Conservation (phyloP, 805 yeast species). For the Sungouiella blattae region DNA sequence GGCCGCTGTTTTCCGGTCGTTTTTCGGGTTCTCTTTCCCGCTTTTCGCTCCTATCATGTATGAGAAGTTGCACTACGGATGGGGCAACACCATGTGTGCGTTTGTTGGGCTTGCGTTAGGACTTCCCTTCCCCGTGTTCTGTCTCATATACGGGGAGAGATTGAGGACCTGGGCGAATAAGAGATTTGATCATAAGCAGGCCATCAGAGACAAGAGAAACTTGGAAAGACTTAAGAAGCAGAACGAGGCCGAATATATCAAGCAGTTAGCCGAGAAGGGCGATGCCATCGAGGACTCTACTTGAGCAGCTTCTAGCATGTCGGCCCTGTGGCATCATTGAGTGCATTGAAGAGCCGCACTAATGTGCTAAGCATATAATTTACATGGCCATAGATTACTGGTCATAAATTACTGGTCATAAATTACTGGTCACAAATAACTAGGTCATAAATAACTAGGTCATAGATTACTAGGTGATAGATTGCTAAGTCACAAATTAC, state of each 20-base stretch:
- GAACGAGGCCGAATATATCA: slow-evolving; percentile 11
- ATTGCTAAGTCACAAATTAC: too few species aligned
- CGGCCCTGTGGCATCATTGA: too few species aligned
- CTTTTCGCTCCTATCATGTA: slow-evolving; percentile 61
- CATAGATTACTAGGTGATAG: too few species aligned
- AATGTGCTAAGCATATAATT: too few species aligned
- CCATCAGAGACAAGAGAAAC: slow-evolving; percentile 41
- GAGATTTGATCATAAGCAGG: slow-evolving; percentile 45
- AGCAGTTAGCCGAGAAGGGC: neutral
- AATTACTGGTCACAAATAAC: too few species aligned
- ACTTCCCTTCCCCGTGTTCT: slow-evolving; percentile 63
- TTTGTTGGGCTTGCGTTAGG: slow-evolving; percentile 55
- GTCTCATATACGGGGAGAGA: slow-evolving; percentile 53
- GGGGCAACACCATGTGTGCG: slow-evolving; percentile 68
- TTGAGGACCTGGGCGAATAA: slow-evolving; percentile 58
- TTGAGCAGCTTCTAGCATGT: too few species aligned
- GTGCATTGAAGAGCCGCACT: too few species aligned
- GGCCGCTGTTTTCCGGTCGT: slow-evolving; percentile 62
- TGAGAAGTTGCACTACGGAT: slow-evolving; percentile 55
- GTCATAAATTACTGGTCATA: too few species aligned
- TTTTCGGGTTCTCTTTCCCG: slow-evolving; percentile 69
- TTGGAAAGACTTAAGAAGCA: slow-evolving; percentile 28
- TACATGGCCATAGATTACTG: too few species aligned
- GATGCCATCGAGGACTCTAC: too few species aligned
- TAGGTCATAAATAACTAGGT: too few species aligned